Base-by-base conservation (phyloP, 768 basidiomycete species). In the Termitomyces sp. region DNA sequence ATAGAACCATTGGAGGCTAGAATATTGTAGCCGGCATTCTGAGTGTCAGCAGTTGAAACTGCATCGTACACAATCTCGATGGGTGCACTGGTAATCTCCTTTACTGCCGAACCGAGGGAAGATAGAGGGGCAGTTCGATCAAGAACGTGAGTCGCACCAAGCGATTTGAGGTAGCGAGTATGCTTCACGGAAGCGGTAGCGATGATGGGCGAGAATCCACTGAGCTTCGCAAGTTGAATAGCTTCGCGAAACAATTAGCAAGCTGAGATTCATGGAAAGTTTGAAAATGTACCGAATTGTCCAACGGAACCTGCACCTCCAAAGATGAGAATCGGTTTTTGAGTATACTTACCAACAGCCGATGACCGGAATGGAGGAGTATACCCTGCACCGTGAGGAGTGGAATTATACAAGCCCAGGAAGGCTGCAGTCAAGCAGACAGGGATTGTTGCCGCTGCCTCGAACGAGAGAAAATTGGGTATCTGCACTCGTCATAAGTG, bases 341-440 rank as follows among this genome's bases (percentile, higher is more conserved):
- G 60, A 7, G 62, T 49, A 34, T 68, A 69, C 42, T 61, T 66
- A 0, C 60, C 64, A 4, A 52, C 7, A 4, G 47, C 65, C 14
- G 63, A 61, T 36, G 53, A 20, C 4, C 36, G 43, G 63, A 64
- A 56, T 7, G 66, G 65, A 61, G 66, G 29, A 55, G 63, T n/a
- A 45, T 57, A 56, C 5, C 64, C 63, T 32, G 56, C 57, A 32
- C 68, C 67, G n/a, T 60, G 29, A 20, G 64, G 66, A 4, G 14
- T 48, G 17, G 54, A 15, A 29, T 61, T 47, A 38, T 65, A 69
- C 17, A 69, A 5, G 71, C 82, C 65, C 8, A 78, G 68, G 34
- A 75, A 73, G 25, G 81, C 79, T 38, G 83, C 80, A 29, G 74
- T 74, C 43, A 81, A 60, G 3, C 73, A 78, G 14, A 79, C 69